These are phyloP conservation scores for Umbelopsis vinacea DNA, from an alignment of 192 early-diverging fungal species.

Conservation along the genomic window DNA sequence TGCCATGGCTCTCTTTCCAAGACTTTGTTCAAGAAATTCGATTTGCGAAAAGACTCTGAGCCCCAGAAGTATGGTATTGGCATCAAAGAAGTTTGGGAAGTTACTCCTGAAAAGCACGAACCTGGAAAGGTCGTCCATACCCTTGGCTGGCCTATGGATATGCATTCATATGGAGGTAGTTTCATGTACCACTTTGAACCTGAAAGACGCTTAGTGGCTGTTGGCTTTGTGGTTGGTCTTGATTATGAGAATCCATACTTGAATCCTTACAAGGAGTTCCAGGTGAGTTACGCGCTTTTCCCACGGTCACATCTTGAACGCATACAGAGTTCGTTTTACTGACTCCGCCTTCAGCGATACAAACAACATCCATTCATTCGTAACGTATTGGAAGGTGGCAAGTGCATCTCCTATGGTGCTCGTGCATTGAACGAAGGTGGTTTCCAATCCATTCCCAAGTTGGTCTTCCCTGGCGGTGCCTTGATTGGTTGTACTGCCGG, in stretches of 20 bases:
- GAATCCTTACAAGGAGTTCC: conserved; percentile 96
- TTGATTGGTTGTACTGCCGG: conserved; percentile 96
- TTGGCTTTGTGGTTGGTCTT: conserved; percentile 91
- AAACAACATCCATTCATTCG: conserved; percentile 92
- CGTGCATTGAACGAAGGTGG: conserved; percentile 98
- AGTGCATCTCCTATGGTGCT: conserved; percentile 91
- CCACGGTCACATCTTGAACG: not conserved
- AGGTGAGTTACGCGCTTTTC: conserved; percentile 29
- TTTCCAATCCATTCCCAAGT: conserved; percentile 92
- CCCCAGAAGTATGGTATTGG: conserved; percentile 96
- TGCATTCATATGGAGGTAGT: conserved; percentile 89
- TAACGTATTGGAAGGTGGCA: conserved; percentile 86
- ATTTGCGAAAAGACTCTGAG: conserved; percentile 82
- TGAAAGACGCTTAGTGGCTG: conserved; percentile 75
- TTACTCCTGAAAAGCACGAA: conserved; percentile 81
- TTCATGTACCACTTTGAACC: conserved; percentile 95
- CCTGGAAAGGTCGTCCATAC: conserved; percentile 86
- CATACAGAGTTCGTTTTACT: not conserved
- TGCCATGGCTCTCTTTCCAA: conserved; percentile 97
- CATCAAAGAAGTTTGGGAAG: conserved; percentile 98
- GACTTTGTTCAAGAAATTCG: conserved; percentile 84
- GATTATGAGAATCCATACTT: conserved; percentile 97
- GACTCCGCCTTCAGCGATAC: conserved; percentile 64
- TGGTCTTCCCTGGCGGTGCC: conserved; percentile 93
- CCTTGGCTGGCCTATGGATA: conserved; percentile 91